phyloP scores from a whole-genome alignment of 495 filamentous ascomycete genomes.

The Astrothelium macrocarpum region DNA sequence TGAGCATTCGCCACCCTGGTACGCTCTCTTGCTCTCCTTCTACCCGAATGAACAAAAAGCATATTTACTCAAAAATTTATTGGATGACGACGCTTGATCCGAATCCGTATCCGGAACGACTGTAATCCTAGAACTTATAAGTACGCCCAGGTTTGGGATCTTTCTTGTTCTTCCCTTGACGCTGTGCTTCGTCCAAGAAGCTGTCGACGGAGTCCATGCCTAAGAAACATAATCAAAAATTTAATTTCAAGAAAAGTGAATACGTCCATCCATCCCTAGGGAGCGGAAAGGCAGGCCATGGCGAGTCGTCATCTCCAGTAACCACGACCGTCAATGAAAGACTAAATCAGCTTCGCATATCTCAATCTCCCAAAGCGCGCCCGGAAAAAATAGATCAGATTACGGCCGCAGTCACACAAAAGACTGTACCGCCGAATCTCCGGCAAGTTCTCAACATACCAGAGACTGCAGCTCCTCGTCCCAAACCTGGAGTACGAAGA shows the following conservation, averaged over 20 bases:
- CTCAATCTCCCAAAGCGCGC: slow-evolving; percentile 25
- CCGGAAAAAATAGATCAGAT: slow-evolving; percentile 24
- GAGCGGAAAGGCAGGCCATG: slow-evolving; percentile 5
- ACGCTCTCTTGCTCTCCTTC: too few relatives aligned
- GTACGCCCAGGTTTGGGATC: too few relatives aligned
- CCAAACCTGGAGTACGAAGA: slow-evolving; percentile 43
- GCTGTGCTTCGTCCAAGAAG: too few relatives aligned
- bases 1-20: background rate
- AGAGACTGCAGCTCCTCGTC: slow-evolving; percentile 56
- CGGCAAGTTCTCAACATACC: slow-evolving; percentile 57
- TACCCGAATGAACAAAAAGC: too few relatives aligned
- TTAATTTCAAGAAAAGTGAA: slow-evolving; percentile 20
- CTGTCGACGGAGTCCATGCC: slow-evolving; percentile 30
- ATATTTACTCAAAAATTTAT: too few relatives aligned
- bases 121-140: too few relatives aligned
- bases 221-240: slow-evolving; percentile 27
- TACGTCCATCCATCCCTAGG: slow-evolving; percentile 23
- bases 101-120: too few relatives aligned
- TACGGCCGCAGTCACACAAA: slow-evolving; percentile 23
- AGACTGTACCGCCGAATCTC: slow-evolving; percentile 46
- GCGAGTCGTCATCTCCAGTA: slow-evolving; percentile 7
- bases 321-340: slow-evolving; percentile 32
- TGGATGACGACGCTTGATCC: too few relatives aligned
- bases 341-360: slow-evolving; percentile 29
- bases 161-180: too few relatives aligned